Conservation (phyloP, 2,329 filamentous ascomycete species). For the Alternaria panax region DNA sequence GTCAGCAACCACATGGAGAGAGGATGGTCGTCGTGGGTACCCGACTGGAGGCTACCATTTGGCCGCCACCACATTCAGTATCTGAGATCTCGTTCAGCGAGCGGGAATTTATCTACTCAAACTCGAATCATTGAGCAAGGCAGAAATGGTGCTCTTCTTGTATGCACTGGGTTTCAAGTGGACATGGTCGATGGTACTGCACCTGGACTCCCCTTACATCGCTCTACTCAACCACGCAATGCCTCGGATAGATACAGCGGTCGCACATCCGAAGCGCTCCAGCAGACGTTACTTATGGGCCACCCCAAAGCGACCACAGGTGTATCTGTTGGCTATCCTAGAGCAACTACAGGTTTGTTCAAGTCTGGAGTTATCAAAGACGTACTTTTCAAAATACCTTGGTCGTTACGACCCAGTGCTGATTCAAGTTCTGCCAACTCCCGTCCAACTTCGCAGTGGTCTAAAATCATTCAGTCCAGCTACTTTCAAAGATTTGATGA, state of each 20-base stretch:
- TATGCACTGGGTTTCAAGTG: neutral
- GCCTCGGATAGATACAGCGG: neutral
- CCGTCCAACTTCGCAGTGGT: neutral
- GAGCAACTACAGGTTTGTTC: too few relatives aligned
- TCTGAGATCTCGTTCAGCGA: neutral
- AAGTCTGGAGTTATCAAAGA: rapidly evolving
- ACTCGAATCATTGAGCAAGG: neutral
- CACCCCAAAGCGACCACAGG: rapidly evolving
- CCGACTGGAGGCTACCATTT: neutral
- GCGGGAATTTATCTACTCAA: neutral
- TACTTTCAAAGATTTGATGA: neutral
- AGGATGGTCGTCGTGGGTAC: neutral
- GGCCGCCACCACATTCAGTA: neutral
- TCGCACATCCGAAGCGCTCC: neutral
- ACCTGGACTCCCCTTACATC: neutral
- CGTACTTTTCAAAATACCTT: neutral
- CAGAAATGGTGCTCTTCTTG: neutral
- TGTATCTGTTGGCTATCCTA: too few relatives aligned
- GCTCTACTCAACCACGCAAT: rapidly evolving
- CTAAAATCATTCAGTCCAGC: neutral
- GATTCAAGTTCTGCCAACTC: neutral
- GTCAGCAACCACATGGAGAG: neutral
- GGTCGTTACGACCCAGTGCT: neutral
- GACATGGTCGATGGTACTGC: neutral
- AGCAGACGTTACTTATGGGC: neutral